Evolutionary conservation across 805 yeast genomes (phyloP), one percentile per base, ranked within the genome.

Genomic region (Millerozyma acaciae): DNA sequence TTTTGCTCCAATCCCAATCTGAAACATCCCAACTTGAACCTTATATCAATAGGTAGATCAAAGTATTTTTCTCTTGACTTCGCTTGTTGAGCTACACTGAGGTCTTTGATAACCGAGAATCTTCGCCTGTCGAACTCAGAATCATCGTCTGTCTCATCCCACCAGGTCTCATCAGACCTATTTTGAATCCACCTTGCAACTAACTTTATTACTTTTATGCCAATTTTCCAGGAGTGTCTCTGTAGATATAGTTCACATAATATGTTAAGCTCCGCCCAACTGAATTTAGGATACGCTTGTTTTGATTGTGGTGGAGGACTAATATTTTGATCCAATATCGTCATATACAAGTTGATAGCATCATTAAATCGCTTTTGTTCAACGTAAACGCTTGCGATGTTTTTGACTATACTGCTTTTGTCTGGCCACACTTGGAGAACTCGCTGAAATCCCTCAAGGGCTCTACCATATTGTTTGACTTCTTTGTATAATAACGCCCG

Each of bases 261-360:
- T 38, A 87, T 85, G 48, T 93, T 90, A 30, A 90, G 66, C 39
- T 85, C 89, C 0, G 95, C 82, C 95, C 95, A 93, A 30, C 78
- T 87, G 54, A 90, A 93, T 15, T 57, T 55, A 1, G 86, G 70
- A 18, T 57, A 57, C 43, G 37, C 35, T 30, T 19, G 45, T 32
- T 23, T 48, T 38, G 14, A 33, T 34, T 10, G 42, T 34, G 40
- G 45, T 32, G 35, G 44, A 22, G 60, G 60, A 32, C 55, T 47
- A 21, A 74, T 70, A 51, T 85, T 84, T 30, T 72, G 70, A 23
- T 80, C 80, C 33, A 81, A 69, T 8, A 82, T 68, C 21, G 72
- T 73, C 55, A 75, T 66, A 52, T 85, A 87, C 51, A 84, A 66
- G 10, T 73, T 75, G 19, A 86, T 78, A 0, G 95, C 94, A 52